Conservation (phyloP, 208 protist genomes). For the Kentomonas sorsogonicus region DNA sequence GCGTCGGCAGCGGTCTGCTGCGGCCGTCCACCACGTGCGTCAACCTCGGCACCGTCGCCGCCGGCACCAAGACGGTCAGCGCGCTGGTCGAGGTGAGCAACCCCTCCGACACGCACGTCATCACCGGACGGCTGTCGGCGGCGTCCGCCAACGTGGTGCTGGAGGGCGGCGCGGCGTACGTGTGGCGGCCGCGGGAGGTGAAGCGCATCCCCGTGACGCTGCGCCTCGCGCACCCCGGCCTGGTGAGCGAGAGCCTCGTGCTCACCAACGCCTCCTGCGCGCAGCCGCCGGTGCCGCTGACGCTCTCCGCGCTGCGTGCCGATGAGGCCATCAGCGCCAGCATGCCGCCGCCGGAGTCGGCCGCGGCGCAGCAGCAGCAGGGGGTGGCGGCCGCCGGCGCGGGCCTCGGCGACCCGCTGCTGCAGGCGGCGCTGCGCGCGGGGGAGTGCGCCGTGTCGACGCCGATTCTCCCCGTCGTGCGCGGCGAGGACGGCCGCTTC, state of each 20-base stretch:
- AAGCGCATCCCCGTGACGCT: constrained; percentile 36
- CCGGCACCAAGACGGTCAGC: constrained; percentile 24
- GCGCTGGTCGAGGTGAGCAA: constrained; percentile 45
- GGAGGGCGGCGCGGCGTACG: constrained; percentile 19
- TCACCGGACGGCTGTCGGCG: constrained; percentile 30
- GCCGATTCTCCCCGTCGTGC: constrained; percentile 28
- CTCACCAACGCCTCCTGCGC: constrained; percentile 60
- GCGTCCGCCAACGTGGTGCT: constrained; percentile 24
- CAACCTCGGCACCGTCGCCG: constrained; percentile 42
- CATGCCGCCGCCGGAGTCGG: too few species aligned
- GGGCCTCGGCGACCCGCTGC: too few species aligned
- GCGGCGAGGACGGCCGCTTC: constrained; percentile 26
- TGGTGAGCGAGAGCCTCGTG: constrained; percentile 45
- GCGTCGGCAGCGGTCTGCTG: constrained; percentile 54
- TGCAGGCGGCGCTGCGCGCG: too few species aligned
- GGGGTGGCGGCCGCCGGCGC: too few species aligned
- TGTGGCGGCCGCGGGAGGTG: constrained; percentile 36
- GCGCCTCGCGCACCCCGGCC: constrained; percentile 40
- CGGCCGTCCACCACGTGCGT: constrained; percentile 25
- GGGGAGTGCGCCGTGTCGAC: constrained; percentile 16
- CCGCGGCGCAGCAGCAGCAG: not conserved
- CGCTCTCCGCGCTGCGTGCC: constrained; percentile 35
- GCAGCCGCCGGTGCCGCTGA: constrained; percentile 48
- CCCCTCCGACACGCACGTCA: constrained; percentile 57
- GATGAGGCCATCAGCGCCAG: constrained; percentile 41